phyloP scores from a whole-genome alignment of 129 eudicot genomes.

The Daucus carota region DH1_v3.0 NC_030382.2:58727501-58728000 shows the following conservation, averaged over 20 bases:
- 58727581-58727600: not conserved
- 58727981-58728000: conserved; percentile 11
- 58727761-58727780: not conserved
- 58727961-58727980: conserved; percentile 5
- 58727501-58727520: too few species aligned
- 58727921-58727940: not conserved
- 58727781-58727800: not conserved
- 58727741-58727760: not conserved
- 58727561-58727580: too few species aligned
- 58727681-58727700: not conserved
- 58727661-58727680: not conserved
- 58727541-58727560: too few species aligned
- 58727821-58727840: not conserved
- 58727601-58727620: not conserved
- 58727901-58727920: not conserved
- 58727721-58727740: not conserved
- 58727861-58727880: not conserved
- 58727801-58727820: not conserved
- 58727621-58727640: too few species aligned
- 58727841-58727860: not conserved
- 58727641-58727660: too few species aligned
- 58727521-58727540: too few species aligned
- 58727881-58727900: conserved; percentile 1
- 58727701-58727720: not conserved
- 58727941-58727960: not conserved